Conservation (phyloP, 2,329 filamentous ascomycete species). For the Sporothrix euskadiensis region DNA sequence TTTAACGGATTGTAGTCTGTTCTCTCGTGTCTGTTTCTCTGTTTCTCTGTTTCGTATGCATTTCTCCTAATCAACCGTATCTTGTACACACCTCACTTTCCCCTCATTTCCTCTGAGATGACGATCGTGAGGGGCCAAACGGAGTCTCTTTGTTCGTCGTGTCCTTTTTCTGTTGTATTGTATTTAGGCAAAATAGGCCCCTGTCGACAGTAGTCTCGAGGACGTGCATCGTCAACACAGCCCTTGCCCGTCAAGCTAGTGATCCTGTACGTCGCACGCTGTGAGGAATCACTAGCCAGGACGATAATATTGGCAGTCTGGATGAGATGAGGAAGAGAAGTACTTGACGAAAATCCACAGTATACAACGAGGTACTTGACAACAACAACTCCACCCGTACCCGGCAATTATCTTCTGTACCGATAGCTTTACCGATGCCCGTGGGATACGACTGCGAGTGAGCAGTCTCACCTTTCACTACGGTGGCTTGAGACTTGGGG, state of each 20-base stretch:
- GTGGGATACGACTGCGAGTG: background rate
- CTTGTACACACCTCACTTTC: background rate
- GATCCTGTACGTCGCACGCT: background rate
- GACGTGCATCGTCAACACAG: background rate
- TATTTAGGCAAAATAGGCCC: slow-evolving; percentile 13
- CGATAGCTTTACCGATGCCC: background rate
- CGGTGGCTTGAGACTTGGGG: no score
- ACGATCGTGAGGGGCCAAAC: background rate
- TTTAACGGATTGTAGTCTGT: background rate
- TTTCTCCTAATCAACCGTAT: background rate
- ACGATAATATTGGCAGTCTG: no score
- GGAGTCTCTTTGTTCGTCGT: background rate
- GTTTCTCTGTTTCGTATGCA: background rate
- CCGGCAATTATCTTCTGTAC: background rate
- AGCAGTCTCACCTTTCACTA: no score
- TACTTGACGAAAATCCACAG: background rate
- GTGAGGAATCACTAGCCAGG: no score
- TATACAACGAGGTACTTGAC: background rate
- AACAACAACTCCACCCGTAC: background rate
- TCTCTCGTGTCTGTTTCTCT: background rate
- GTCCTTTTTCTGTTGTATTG: background rate
- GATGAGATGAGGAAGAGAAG: no score
- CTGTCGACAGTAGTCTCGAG: background rate
- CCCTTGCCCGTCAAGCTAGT: slow-evolving; percentile 1
- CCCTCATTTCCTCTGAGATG: background rate